Evolutionary conservation across 805 yeast genomes (phyloP).

Genomic region (Pichia gijzeniarum): DNA sequence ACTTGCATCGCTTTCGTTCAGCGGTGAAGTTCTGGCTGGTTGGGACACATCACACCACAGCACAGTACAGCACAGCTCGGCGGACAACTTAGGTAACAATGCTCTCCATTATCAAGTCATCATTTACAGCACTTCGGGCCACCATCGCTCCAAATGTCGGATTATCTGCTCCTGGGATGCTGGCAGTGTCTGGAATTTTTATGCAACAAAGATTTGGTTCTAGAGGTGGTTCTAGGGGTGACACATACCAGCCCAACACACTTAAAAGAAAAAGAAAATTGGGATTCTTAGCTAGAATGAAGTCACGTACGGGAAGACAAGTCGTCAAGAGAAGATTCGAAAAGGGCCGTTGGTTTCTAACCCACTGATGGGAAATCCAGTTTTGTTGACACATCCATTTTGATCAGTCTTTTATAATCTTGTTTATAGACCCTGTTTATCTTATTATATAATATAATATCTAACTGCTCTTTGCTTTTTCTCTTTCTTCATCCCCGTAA

Average conservation of each 20-base stretch:
- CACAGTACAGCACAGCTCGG: too few species aligned
- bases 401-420: not conserved
- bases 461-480: too few species aligned
- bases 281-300: conserved; percentile 84
- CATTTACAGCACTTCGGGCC: not conserved
- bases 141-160: not conserved
- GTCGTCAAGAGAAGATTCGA: conserved; percentile 70
- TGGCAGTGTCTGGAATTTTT: conserved; percentile 6
- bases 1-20: too few species aligned
- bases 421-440: not conserved
- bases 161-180: conserved; percentile 9
- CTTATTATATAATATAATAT: too few species aligned
- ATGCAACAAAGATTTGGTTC: conserved; percentile 27
- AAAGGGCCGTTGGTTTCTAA: conserved; percentile 90
- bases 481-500: too few species aligned
- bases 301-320: conserved; percentile 68
- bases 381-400: too few species aligned
- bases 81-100: not conserved
- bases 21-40: too few species aligned
- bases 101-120: conserved; percentile 6
- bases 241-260: conserved; percentile 91
- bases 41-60: too few species aligned
- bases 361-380: conserved; percentile 43
- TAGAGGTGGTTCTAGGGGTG: conserved; percentile 82
- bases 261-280: conserved; percentile 82